Evolutionary conservation across 169 alveolate genomes (phyloP).

Genomic region (Plasmodium fragile): DNA sequence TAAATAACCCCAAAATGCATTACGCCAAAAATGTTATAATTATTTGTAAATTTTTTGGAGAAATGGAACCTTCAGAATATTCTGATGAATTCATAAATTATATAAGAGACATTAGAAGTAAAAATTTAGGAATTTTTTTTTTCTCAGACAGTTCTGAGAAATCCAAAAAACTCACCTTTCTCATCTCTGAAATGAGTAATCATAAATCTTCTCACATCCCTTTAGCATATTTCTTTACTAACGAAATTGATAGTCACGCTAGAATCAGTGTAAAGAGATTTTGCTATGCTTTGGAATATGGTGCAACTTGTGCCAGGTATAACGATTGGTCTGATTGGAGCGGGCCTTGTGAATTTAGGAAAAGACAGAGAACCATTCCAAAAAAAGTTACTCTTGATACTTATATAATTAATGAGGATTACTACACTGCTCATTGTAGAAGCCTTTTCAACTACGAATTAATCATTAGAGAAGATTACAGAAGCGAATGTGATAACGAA

Average conservation of each 20-base stretch:
- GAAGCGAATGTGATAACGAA: neutral
- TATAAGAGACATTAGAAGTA: constrained; percentile 55
- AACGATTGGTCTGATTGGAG: constrained; percentile 64
- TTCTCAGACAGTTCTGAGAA: neutral
- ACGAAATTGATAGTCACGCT: neutral
- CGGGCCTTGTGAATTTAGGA: constrained; percentile 70
- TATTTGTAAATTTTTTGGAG: constrained; percentile 13
- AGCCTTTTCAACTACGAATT: constrained; percentile 18
- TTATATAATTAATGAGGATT: neutral
- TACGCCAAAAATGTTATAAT: constrained; percentile 6
- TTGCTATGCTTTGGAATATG: constrained; percentile 51
- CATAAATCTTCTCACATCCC: neutral
- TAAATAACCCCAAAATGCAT: constrained; percentile 1
- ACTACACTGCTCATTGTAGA: constrained; percentile 41
- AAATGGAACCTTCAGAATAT: constrained; percentile 13
- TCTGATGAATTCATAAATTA: constrained; percentile 34
- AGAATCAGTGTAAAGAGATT: constrained; percentile 23
- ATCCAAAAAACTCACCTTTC: neutral
- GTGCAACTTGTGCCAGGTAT: constrained; percentile 39
- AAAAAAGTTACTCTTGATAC: neutral
- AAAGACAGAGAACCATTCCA: constrained; percentile 41
- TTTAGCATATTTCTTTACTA: constrained; percentile 10
- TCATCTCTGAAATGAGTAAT: constrained; percentile 13
- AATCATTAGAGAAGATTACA: constrained; percentile 31
- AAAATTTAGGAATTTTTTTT: constrained; percentile 24